Percentiles rank a stretch among this genome's conserved stretches.
Conservation (phyloP, 2,329 filamentous ascomycete species). For the Beauveria bassiana region DNA sequence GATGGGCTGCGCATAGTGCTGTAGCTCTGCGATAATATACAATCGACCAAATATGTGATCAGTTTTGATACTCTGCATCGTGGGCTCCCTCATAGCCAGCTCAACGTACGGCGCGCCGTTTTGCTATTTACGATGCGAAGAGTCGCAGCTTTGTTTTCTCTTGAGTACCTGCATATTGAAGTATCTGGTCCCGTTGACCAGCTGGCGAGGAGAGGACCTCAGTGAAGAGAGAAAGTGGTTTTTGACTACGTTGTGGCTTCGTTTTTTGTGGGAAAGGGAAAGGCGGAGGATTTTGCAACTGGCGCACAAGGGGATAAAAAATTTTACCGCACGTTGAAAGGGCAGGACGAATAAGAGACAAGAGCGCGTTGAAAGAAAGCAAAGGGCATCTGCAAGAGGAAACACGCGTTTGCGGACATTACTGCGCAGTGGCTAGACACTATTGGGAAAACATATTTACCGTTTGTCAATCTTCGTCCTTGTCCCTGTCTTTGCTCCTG, state of each 20-base stretch:
- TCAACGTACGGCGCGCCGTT: background rate
- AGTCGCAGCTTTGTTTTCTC: background rate
- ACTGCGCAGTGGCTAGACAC: background rate
- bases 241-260: background rate
- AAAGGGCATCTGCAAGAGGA: background rate
- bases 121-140: background rate
- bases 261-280: background rate
- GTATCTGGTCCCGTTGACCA: background rate
- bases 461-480: no score
- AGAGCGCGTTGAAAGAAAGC: background rate
- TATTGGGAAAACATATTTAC: no score
- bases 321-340: background rate
- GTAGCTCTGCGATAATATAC: constrained; percentile 4
- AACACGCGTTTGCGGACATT: background rate
- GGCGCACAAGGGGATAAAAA: constrained; percentile 3
- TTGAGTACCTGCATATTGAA: constrained; percentile 3
- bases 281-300: background rate
- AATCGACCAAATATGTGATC: background rate
- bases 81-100: background rate
- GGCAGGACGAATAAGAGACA: no score
- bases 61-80: background rate
- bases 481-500: background rate
- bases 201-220: background rate
- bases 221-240: background rate
- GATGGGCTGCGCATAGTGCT: background rate